Conservation (phyloP, 768 basidiomycete species). For the Tylopilus cervinicoccineus region DNA sequence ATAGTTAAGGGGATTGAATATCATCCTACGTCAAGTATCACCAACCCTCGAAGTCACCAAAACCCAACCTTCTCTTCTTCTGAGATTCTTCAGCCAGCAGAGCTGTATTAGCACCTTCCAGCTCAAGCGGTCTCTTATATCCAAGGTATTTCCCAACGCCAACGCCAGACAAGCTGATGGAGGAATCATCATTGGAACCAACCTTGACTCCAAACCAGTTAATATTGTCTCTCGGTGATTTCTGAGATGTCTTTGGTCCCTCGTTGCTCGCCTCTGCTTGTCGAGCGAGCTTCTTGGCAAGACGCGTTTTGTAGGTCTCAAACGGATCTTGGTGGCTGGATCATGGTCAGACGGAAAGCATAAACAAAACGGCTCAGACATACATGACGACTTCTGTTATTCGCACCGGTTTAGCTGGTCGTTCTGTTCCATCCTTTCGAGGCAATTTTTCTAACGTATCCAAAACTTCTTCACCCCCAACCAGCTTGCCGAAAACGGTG, state of each 20-base stretch:
- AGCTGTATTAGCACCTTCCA: conserved; percentile 17
- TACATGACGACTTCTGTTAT: conserved; percentile 88
- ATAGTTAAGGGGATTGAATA: not conserved
- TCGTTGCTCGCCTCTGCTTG: conserved; percentile 30
- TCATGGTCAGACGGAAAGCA: conserved; percentile 2
- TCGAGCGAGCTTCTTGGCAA: conserved; percentile 69
- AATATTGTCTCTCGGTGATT: conserved; percentile 61
- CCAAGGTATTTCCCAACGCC: conserved; percentile 82
- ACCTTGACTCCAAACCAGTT: conserved; percentile 93
- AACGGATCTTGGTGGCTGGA: conserved; percentile 90
- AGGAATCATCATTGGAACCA: conserved; percentile 41
- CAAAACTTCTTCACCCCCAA: conserved; percentile 91
- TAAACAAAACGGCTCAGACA: conserved; percentile 24
- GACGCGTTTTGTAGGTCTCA: conserved; percentile 82
- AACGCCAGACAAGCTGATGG: conserved; percentile 26
- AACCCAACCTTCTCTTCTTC: conserved; percentile 83
- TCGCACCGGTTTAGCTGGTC: conserved; percentile 78
- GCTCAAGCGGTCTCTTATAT: conserved; percentile 43
- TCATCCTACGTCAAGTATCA: conserved; percentile 26
- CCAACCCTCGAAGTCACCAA: conserved; percentile 90
- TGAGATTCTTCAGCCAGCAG: conserved; percentile 46
- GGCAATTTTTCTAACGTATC: conserved; percentile 80
- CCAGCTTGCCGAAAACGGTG: conserved; percentile 95
- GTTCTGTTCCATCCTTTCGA: conserved; percentile 79
- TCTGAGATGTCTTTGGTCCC: conserved; percentile 35